These are phyloP conservation scores for Mrakia blollopis DNA, from an alignment of 768 basidiomycete genomes.

Conservation along the genomic window DNA sequence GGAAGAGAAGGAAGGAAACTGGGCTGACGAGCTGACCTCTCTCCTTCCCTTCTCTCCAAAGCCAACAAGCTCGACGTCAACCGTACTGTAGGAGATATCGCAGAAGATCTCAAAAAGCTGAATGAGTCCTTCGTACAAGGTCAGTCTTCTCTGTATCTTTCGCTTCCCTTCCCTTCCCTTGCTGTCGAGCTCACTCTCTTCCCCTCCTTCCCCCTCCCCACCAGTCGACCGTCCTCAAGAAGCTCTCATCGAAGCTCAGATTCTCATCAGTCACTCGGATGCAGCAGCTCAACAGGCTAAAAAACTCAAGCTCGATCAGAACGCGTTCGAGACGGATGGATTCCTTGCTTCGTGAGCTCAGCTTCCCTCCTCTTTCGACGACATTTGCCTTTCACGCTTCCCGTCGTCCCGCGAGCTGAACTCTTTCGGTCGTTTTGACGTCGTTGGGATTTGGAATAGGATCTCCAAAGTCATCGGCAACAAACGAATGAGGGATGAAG, in stretches of 20 bases:
- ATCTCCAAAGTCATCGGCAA: conserved; percentile 38
- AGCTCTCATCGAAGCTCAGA: conserved; percentile 80
- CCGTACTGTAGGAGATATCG: conserved; percentile 34
- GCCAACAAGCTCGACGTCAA: conserved; percentile 40
- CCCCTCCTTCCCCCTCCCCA: background rate
- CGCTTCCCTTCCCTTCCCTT: background rate
- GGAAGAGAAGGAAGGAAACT: background rate
- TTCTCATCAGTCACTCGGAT: conserved; percentile 70
- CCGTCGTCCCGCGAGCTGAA: too few relatives aligned
- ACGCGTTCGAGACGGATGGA: conserved; percentile 87
- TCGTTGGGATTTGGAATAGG: background rate
- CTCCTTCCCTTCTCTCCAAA: conserved; percentile 43
- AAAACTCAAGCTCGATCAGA: conserved; percentile 77
- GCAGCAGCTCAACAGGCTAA: conserved; percentile 83
- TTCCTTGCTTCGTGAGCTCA: conserved; percentile 64
- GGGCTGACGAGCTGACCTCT: background rate
- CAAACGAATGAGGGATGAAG: conserved; percentile 34
- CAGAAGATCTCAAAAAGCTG: conserved; percentile 28
- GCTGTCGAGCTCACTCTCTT: background rate
- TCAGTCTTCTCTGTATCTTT: conserved; percentile 13
- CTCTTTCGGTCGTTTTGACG: background rate
- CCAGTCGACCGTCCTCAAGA: conserved; percentile 76
- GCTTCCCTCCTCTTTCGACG: background rate
- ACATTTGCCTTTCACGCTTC: background rate
- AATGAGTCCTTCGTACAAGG: conserved; percentile 37